Evolutionary conservation across 2,329 filamentous ascomycete species (phyloP).

Genomic region (Exutisphaerella laricina): DNA sequence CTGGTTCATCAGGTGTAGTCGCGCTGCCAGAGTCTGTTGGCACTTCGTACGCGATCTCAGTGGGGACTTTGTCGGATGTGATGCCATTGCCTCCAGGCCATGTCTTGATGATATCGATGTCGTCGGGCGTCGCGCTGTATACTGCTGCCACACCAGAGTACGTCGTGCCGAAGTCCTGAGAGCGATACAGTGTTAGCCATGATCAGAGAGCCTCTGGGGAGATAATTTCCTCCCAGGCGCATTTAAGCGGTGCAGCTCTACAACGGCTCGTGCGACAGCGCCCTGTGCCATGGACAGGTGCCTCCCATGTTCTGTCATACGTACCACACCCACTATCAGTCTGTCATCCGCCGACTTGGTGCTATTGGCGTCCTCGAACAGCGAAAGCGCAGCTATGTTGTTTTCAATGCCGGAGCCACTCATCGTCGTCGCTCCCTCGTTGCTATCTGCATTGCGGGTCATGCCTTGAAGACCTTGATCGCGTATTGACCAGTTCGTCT

Average conservation of each 20-base stretch:
- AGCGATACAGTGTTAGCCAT: neutral
- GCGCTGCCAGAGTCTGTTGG: constrained; percentile 24
- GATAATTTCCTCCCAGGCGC: too few relatives aligned
- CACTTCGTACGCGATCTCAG: constrained; percentile 62
- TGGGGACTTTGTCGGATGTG: constrained; percentile 82
- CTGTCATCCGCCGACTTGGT: constrained; percentile 44
- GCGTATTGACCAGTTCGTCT: too few relatives aligned
- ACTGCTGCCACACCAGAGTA: constrained; percentile 62
- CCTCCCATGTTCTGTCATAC: constrained; percentile 61
- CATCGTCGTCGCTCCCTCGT: constrained; percentile 10
- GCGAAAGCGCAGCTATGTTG: constrained; percentile 11
- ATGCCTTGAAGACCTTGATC: constrained; percentile 10
- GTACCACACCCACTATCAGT: constrained; percentile 73
- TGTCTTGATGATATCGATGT: constrained; percentile 75
- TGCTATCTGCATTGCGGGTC: constrained; percentile 16
- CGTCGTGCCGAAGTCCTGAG: neutral
- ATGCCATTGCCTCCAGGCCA: constrained; percentile 82
- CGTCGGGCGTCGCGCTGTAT: constrained; percentile 57
- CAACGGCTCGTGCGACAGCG: too few relatives aligned
- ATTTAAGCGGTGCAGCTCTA: too few relatives aligned
- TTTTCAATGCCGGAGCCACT: constrained; percentile 14
- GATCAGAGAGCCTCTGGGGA: neutral
- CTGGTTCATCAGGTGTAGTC: constrained; percentile 3
- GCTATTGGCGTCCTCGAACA: constrained; percentile 13
- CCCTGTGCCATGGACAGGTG: neutral